Percentiles rank a stretch among this genome's conserved stretches.
phyloP scores from a whole-genome alignment of 768 basidiomycete genomes.

The Kondoa malvinella region DNA sequence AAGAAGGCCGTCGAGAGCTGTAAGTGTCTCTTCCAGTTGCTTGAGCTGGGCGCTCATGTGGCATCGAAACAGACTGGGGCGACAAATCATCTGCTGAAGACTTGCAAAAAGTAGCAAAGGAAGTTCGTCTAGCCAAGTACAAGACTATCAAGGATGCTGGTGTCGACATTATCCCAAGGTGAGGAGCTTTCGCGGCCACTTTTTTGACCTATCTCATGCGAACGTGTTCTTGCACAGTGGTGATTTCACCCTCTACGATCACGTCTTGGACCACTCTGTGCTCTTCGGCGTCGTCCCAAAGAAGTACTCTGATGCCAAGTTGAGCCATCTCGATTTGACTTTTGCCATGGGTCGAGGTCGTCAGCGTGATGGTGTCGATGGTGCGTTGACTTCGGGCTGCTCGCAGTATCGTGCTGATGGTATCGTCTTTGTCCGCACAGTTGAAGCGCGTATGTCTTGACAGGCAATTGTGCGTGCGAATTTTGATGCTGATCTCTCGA shows the following conservation, averaged over 20 bases:
- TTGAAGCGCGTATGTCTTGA: neutral
- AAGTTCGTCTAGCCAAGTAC: constrained; percentile 80
- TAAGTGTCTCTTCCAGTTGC: neutral
- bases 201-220: too few relatives aligned
- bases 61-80: constrained; percentile 53
- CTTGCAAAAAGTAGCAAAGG: constrained; percentile 69
- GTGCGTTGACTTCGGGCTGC: constrained; percentile 30
- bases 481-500: neutral
- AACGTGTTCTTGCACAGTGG: too few relatives aligned
- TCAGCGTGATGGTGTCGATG: constrained; percentile 83
- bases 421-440: neutral
- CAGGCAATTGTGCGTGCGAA: constrained; percentile 13
- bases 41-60: neutral
- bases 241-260: constrained; percentile 94
- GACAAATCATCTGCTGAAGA: constrained; percentile 75
- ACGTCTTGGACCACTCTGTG: constrained; percentile 88
- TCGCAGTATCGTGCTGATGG: neutral
- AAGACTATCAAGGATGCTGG: constrained; percentile 61
- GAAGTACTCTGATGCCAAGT: constrained; percentile 69
- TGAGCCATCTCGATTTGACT: constrained; percentile 83
- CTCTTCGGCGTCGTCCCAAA: constrained; percentile 91
- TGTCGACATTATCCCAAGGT: constrained; percentile 88
- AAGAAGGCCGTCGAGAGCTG: constrained; percentile 89
- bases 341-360: constrained; percentile 99
- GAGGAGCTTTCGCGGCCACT: constrained; percentile 30